These are phyloP conservation scores for Xylariaceae sp. DNA, from an alignment of 2,329 filamentous ascomycete species.

Conservation along the genomic window DNA sequence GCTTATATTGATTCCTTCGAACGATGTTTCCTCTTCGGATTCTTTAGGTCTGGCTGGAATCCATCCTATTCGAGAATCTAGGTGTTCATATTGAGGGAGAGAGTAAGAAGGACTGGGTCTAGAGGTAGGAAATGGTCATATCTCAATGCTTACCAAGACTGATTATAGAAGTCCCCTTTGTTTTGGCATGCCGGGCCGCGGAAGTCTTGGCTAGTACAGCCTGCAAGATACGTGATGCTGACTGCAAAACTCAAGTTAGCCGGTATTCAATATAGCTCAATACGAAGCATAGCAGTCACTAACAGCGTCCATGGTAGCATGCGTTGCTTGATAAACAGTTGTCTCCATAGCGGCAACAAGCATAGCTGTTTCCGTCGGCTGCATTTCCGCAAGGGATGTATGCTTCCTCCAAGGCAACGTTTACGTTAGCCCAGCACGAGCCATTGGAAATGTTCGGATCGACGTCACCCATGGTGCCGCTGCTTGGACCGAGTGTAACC, in stretches of 20 bases:
- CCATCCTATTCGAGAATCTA: too few species aligned
- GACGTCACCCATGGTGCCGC: constrained; percentile 18
- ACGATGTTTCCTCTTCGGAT: too few species aligned
- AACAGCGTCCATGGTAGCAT: constrained; percentile 29
- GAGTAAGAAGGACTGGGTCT: neutral
- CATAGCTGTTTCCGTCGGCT: constrained; percentile 24
- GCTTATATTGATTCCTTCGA: neutral
- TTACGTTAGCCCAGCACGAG: constrained; percentile 28
- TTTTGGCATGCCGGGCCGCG: constrained; percentile 25
- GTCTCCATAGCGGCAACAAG: constrained; percentile 32
- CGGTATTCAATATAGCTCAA: neutral
- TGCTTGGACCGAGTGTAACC: neutral
- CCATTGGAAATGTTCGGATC: constrained; percentile 29
- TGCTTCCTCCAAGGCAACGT: constrained; percentile 15
- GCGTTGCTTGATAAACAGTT: constrained; percentile 29
- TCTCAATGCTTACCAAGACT: constrained; percentile 23
- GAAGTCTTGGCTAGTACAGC: constrained; percentile 31
- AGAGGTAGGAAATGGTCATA: neutral
- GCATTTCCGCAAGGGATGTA: constrained; percentile 35
- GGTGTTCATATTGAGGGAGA: too few species aligned
- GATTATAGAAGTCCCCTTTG: constrained; percentile 28
- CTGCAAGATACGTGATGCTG: constrained; percentile 29
- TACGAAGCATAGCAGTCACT: neutral
- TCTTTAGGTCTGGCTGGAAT: too few species aligned
- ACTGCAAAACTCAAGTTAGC: constrained; percentile 19